These are phyloP conservation scores for Candida xyloterini DNA, from an alignment of 805 yeast genomes.

Conservation along the genomic window DNA sequence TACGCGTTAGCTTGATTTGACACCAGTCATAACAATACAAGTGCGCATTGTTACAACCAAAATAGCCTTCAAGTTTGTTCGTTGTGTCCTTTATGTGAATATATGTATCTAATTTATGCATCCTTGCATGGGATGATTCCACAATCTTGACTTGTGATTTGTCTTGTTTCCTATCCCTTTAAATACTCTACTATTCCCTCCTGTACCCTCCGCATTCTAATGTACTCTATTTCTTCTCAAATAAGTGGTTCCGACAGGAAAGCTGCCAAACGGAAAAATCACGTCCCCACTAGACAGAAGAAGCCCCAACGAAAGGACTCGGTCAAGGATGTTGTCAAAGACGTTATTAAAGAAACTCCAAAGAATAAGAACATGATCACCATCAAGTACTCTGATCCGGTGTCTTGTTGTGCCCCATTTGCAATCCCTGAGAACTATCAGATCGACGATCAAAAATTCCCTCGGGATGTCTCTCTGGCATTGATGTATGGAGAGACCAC, in stretches of 20 bases:
- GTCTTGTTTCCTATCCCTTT: conserved; percentile 9
- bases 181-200: conserved; percentile 1
- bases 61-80: neutral
- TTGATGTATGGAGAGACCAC: conserved; percentile 15
- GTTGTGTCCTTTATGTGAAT: conserved; percentile 2
- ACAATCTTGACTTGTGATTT: conserved; percentile 8
- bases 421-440: conserved; percentile 16
- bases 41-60: neutral
- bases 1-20: neutral
- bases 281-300: conserved; percentile 1
- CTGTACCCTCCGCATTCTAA: neutral
- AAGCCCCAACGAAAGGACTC: conserved; percentile 6
- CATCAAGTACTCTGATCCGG: conserved; percentile 15
- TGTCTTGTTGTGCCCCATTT: conserved; percentile 26
- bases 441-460: conserved; percentile 11
- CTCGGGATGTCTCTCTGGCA: conserved; percentile 7
- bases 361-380: conserved; percentile 3
- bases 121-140: conserved; percentile 4
- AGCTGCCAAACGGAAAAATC: neutral
- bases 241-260: conserved; percentile 6
- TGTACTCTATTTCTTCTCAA: conserved; percentile 1
- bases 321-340: neutral
- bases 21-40: neutral
- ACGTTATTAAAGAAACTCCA: neutral
- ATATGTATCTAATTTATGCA: conserved; percentile 12